These are phyloP conservation scores for Tylopilus sp. DNA, from an alignment of 1,284 basidiomycete genomes.

Conservation along the genomic window DNA sequence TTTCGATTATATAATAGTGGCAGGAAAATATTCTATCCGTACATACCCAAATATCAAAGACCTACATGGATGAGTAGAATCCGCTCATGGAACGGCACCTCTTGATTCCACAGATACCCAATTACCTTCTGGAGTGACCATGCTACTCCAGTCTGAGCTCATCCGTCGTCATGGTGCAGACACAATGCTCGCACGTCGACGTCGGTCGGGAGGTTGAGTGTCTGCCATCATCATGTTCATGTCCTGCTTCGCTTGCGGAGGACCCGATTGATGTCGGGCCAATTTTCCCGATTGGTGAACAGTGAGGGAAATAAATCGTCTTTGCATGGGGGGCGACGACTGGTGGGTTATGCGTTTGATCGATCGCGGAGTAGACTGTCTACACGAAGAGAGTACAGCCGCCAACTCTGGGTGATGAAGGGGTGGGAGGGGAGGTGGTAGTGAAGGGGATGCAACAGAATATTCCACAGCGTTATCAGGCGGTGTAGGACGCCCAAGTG, in stretches of 20 bases:
- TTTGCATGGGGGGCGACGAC: constrained; percentile 13
- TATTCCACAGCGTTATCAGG: constrained; percentile 22
- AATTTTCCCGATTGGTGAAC: constrained; percentile 24
- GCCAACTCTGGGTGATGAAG: constrained; percentile 48
- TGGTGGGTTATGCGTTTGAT: constrained; percentile 24
- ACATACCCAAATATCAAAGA: too few relatives aligned
- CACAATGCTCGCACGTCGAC: constrained; percentile 24
- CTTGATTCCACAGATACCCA: too few relatives aligned
- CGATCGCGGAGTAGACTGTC: constrained; percentile 22
- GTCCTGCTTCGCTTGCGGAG: constrained; percentile 8
- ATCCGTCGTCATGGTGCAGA: constrained; percentile 29
- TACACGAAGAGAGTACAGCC: constrained; percentile 20
- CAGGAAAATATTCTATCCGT: too few relatives aligned
- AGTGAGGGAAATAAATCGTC: constrained; percentile 27
- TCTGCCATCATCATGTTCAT: constrained; percentile 9
- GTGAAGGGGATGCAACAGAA: constrained; percentile 24
- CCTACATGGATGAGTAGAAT: too few relatives aligned
- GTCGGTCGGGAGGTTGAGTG: constrained; percentile 2
- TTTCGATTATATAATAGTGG: too few relatives aligned
- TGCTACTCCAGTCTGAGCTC: constrained; percentile 40
- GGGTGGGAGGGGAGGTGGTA: constrained; percentile 47
- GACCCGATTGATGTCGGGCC: constrained; percentile 12
- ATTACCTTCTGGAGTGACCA: too few relatives aligned
- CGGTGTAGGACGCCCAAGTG: constrained; percentile 39
- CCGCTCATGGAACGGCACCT: too few relatives aligned